Evolutionary conservation across 2,329 filamentous ascomycete species (phyloP).

Genomic region (Colletotrichum abscissum): DNA sequence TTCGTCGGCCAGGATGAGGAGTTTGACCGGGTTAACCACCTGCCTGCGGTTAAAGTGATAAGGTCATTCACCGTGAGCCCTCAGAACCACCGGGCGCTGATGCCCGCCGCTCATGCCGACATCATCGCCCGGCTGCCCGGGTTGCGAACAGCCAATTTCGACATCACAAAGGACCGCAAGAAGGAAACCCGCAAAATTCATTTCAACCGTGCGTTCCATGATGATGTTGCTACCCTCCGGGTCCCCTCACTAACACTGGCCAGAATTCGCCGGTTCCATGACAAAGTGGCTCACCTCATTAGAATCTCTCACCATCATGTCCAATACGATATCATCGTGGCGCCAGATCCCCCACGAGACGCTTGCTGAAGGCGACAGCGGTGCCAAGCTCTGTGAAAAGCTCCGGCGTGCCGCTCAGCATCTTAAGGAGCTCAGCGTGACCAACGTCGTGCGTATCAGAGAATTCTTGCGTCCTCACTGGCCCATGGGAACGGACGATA

Average conservation of each 20-base stretch:
- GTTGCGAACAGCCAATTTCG: constrained; percentile 33
- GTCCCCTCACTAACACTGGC: constrained; percentile 4
- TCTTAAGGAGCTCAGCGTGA: constrained; percentile 34
- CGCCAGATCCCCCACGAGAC: constrained; percentile 38
- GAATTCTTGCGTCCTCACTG: constrained; percentile 37
- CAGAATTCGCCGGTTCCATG: constrained; percentile 34
- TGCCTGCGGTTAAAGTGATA: constrained; percentile 38
- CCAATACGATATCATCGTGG: constrained; percentile 39
- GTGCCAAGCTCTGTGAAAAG: constrained; percentile 28
- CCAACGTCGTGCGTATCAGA: constrained; percentile 37
- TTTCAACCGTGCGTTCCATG: constrained; percentile 26
- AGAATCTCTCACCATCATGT: constrained; percentile 33
- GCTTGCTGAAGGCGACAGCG: constrained; percentile 36
- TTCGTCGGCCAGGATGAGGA: constrained; percentile 37
- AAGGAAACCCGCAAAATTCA: constrained; percentile 31
- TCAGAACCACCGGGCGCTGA: constrained; percentile 34
- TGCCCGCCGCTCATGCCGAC: constrained; percentile 38
- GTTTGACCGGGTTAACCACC: constrained; percentile 24
- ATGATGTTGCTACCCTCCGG: background rate
- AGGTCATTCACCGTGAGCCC: constrained; percentile 35
- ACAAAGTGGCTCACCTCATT: constrained; percentile 36
- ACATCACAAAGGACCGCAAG: constrained; percentile 34
- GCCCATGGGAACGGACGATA: constrained; percentile 32
- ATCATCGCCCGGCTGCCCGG: constrained; percentile 37
- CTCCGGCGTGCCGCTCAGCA: constrained; percentile 32